A percentile compares a stretch with the other conserved stretches of the same genome.
Conservation (phyloP, 257 asterid species). For the Sherardia arvensis region DNA sequence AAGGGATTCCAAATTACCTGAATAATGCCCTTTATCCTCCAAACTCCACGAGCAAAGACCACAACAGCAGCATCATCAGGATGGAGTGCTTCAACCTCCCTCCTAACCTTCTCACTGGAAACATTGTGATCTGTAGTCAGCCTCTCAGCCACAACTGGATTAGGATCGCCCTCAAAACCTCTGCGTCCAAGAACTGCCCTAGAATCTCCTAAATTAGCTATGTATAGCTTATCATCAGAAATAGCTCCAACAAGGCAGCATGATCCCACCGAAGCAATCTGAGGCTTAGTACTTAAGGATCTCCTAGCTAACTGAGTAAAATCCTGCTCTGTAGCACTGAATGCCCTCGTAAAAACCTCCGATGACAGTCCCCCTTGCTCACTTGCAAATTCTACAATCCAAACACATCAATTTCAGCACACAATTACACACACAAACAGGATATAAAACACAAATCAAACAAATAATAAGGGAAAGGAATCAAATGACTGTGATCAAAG, state of each 20-base stretch:
- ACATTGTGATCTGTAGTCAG: constrained; percentile 90
- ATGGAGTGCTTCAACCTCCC: constrained; percentile 87
- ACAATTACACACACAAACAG: neutral
- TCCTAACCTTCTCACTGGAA: constrained; percentile 66
- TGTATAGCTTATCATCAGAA: constrained; percentile 57
- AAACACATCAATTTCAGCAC: neutral
- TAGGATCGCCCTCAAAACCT: constrained; percentile 55
- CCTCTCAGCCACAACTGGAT: constrained; percentile 66
- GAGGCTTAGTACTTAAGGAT: constrained; percentile 53
- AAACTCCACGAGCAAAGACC: constrained; percentile 75
- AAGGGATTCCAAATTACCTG: constrained; percentile 42
- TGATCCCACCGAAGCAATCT: constrained; percentile 83
- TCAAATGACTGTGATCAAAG: neutral
- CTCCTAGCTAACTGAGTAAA: constrained; percentile 66
- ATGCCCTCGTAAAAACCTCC: constrained; percentile 79
- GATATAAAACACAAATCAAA: neutral
- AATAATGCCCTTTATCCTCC: constrained; percentile 97
- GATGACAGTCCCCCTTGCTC: constrained; percentile 86
- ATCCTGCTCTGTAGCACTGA: constrained; percentile 84
- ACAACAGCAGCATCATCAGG: constrained; percentile 73
- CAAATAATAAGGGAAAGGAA: neutral
- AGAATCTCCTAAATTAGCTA: constrained; percentile 91
- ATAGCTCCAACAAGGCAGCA: constrained; percentile 91
- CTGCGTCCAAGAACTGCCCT: constrained; percentile 91
- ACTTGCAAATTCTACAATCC: constrained; percentile 55